Evolutionary conservation across 805 yeast genomes (phyloP), one percentile per base, ranked within the genome.

Genomic region (Kluyveromyces starmeri): DNA sequence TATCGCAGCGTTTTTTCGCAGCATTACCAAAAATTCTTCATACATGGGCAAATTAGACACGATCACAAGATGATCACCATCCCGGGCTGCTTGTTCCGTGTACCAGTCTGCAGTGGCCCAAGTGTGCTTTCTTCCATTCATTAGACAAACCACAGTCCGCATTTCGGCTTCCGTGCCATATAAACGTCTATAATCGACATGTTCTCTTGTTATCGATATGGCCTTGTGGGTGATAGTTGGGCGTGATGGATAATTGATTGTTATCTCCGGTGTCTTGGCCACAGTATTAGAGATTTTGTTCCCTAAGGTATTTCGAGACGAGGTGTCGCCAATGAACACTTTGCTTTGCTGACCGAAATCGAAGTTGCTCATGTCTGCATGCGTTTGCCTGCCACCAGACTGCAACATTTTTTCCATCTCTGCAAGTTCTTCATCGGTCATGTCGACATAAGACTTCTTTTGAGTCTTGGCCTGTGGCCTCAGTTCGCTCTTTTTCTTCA

Each of bases 51-150:
- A 65, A 3, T 78, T 62, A 0, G 83, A 65, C 7, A 73, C 71
- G 13, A 79, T 70, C 9, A 78, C 69, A 13, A 79, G 54, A 9
- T 75, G 68, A 50, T 79, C 88, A 10, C 85, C 85, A 47, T 77
- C 68, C 48, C 67, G 72, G 13, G 75, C 58, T 20, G 73, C 59
- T 24, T 67, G 62, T 36, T 67, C 67, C 43, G 77, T 64, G 22
- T 73, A 66, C 83, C 84, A 79, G 51, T 79, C 86, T 7, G 77
- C 59, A 3, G 83, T 73, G 1, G 79, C 81, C 88, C 88, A 79
- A 0, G 86, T 78, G 55, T 76, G 84, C 33, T 64, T 64, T 38
- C 84, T 61, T 4, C 81, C 86, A 36, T 75, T 67, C 16, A 79
- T 62, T 50, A 76, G 78, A 28, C 79, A 75, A 51, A 73, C 55